These are phyloP conservation scores for Arabidopsis thaliana DNA, from an alignment of 345 rosid species.

Conservation along the genomic window DNA sequence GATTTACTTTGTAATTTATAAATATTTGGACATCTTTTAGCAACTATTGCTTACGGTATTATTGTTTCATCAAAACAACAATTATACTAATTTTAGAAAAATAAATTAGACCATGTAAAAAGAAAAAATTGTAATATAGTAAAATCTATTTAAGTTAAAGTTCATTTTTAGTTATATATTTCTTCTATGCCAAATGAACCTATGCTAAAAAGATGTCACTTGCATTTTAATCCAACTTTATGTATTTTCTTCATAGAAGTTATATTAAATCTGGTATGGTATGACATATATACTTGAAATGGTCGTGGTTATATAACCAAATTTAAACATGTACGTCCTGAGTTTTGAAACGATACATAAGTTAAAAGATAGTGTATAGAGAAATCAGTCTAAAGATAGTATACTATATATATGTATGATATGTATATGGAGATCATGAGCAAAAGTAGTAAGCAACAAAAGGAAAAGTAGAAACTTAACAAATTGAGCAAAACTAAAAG, in stretches of 20 bases:
- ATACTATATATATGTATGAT: conserved; percentile 32
- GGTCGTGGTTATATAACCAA: conserved; percentile 33
- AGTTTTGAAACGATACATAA: conserved; percentile 31
- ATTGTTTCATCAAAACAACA: neutral
- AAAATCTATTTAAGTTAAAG: neutral
- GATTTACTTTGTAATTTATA: neutral
- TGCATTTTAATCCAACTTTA: neutral
- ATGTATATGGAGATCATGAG: conserved; percentile 29
- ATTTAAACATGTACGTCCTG: conserved; percentile 37
- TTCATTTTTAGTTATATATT: neutral
- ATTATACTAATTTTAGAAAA: neutral
- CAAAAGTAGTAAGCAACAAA: conserved; percentile 43
- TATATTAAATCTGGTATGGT: conserved; percentile 32
- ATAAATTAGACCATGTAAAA: neutral
- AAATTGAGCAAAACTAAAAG: conserved; percentile 47
- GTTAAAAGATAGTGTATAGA: conserved; percentile 6
- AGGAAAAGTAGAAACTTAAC: conserved; percentile 34
- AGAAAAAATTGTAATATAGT: neutral
- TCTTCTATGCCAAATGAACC: neutral
- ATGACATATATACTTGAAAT: conserved; percentile 27
- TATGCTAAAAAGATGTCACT: neutral
- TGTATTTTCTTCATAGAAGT: conserved; percentile 11
- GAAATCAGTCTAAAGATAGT: conserved; percentile 4
- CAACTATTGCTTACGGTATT: neutral
- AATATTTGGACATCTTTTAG: neutral